These are phyloP conservation scores for Boletus coffeatus DNA, from an alignment of 1,284 basidiomycete genomes.

Conservation along the genomic window DNA sequence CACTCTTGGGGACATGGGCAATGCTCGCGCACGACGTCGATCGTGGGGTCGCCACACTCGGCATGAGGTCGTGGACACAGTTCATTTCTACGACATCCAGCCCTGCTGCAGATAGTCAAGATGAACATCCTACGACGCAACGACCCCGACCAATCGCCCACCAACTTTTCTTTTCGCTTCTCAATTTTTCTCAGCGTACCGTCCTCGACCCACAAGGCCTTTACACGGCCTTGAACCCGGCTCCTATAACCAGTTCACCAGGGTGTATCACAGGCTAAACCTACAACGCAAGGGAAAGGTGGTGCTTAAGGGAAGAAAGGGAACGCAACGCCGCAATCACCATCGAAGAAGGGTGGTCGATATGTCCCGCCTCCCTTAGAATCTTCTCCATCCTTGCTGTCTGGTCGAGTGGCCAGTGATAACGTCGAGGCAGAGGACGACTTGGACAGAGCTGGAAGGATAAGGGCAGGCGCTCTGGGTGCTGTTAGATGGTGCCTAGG, in stretches of 20 bases:
- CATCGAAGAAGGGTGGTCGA: conserved; percentile 33
- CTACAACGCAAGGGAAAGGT: conserved; percentile 7
- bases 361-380: conserved; percentile 22
- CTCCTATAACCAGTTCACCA: conserved; percentile 31
- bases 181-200: conserved; percentile 48
- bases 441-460: conserved; percentile 61
- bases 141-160: conserved; percentile 7
- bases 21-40: conserved; percentile 73
- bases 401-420: conserved; percentile 22
- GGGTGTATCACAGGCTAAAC: conserved; percentile 1
- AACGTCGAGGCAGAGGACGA: conserved; percentile 58
- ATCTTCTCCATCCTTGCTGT: conserved; percentile 12
- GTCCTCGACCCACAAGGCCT: conserved; percentile 64
- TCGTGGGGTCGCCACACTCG: conserved; percentile 49
- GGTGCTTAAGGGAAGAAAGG: conserved; percentile 20
- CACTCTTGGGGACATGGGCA: conserved; percentile 78
- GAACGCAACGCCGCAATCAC: conserved; percentile 6
- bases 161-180: conserved; percentile 33
- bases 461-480: conserved; percentile 70
- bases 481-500: conserved; percentile 63
- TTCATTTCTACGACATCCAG: conserved; percentile 30
- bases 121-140: conserved; percentile 8
- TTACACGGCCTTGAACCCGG: conserved; percentile 66
- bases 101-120: conserved; percentile 14
- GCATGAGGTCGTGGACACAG: conserved; percentile 51